phyloP scores from a whole-genome alignment of 768 basidiomycete genomes.

The Suillus brevipes region DNA sequence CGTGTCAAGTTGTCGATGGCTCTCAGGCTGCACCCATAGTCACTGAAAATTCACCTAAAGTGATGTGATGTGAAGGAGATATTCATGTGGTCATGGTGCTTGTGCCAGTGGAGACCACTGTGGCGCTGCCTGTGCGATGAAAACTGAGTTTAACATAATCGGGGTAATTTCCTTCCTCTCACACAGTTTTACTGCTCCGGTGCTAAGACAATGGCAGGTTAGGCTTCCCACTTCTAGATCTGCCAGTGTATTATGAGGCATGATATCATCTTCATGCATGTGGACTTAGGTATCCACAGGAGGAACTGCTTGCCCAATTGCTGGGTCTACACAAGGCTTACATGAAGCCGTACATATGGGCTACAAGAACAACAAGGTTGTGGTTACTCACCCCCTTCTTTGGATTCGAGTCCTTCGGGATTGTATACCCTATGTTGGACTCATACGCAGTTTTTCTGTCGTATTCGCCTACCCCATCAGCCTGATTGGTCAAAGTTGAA shows the following conservation, averaged over 20 bases:
- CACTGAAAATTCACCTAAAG: background rate
- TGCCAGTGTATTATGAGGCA: background rate
- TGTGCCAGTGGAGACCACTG: background rate
- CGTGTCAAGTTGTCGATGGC: background rate
- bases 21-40: background rate
- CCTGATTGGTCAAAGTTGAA: background rate
- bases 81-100: background rate
- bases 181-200: too few relatives aligned
- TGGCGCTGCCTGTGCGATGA: background rate
- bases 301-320: background rate
- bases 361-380: background rate
- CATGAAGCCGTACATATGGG: background rate
- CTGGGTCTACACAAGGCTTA: background rate
- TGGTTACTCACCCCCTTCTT: too few relatives aligned
- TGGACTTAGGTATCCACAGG: background rate
- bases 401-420: too few relatives aligned
- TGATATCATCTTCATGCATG: background rate
- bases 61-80: background rate
- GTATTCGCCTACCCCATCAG: background rate
- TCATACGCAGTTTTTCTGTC: too few relatives aligned
- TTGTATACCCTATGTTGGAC: too few relatives aligned
- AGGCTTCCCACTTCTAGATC: too few relatives aligned
- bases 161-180: too few relatives aligned
- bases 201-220: too few relatives aligned
- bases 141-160: too few relatives aligned